A percentile compares a stretch with the other conserved stretches of the same genome.
Evolutionary conservation across 768 basidiomycete genomes (phyloP).

Genomic region (Xanthoconium purpureum): DNA sequence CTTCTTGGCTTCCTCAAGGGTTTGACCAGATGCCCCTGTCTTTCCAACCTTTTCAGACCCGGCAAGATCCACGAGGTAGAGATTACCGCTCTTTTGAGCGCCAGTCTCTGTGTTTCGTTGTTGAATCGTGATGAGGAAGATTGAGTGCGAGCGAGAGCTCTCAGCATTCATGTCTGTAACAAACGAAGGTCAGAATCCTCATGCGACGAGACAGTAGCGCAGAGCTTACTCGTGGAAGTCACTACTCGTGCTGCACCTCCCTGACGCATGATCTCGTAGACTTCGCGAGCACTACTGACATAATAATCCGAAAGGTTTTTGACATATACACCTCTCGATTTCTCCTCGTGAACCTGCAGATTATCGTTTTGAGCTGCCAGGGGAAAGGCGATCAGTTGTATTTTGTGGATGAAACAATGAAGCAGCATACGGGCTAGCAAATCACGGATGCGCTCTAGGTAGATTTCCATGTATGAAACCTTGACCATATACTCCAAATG

Average conservation of each 20-base stretch:
- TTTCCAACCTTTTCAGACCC: constrained; percentile 99
- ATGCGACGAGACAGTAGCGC: background rate
- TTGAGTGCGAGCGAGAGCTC: constrained; percentile 97
- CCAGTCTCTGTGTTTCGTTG: constrained; percentile 96
- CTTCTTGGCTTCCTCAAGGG: constrained; percentile 99
- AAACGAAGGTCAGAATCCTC: constrained; percentile 1
- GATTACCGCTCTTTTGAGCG: constrained; percentile 92
- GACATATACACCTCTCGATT: constrained; percentile 95
- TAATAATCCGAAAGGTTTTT: constrained; percentile 98
- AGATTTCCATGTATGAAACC: constrained; percentile 99
- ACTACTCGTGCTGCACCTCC: constrained; percentile 90
- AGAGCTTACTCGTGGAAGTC: constrained; percentile 82
- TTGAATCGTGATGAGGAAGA: constrained; percentile 96
- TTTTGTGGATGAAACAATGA: background rate
- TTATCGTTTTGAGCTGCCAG: constrained; percentile 91
- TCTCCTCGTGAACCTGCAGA: constrained; percentile 97
- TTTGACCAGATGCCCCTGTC: constrained; percentile 98
- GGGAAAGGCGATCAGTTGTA: constrained; percentile 5
- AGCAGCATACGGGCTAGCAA: constrained; percentile 81
- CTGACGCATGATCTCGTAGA: constrained; percentile 98
- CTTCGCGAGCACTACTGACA: constrained; percentile 91
- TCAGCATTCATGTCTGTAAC: constrained; percentile 96
- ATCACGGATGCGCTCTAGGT: constrained; percentile 94
- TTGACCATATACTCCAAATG: constrained; percentile 98
- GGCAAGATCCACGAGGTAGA: constrained; percentile 97